These are phyloP conservation scores for Rosa chinensis DNA, from an alignment of 306 rosid genomes.

Conservation along the genomic window DNA sequence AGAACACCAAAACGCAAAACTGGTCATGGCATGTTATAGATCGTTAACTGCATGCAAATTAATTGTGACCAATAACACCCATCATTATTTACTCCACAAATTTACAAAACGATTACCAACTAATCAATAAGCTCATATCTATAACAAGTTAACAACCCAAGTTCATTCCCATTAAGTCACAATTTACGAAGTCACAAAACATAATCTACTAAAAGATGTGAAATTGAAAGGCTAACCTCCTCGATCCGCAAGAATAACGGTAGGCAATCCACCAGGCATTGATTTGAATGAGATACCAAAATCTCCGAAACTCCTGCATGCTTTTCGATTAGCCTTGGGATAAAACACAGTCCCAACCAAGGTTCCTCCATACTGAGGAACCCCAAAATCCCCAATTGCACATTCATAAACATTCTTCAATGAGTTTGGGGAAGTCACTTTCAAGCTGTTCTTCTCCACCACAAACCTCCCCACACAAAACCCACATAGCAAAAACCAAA, in stretches of 20 bases:
- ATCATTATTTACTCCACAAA: neutral
- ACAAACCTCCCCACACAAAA: slow-evolving; percentile 69
- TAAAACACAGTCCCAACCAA: slow-evolving; percentile 69
- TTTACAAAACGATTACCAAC: neutral
- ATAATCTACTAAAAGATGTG: neutral
- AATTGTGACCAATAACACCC: neutral
- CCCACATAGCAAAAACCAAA: slow-evolving; percentile 55
- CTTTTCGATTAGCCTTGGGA: slow-evolving; percentile 75
- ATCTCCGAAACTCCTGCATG: slow-evolving; percentile 60
- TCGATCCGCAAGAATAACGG: slow-evolving; percentile 78
- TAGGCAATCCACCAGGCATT: slow-evolving; percentile 70
- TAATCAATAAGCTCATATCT: neutral
- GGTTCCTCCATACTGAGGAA: slow-evolving; percentile 90
- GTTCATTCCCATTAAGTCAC: too few species aligned
- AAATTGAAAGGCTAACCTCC: slow-evolving; percentile 55
- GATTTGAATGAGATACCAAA: slow-evolving; percentile 55
- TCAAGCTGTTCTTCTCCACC: slow-evolving; percentile 94
- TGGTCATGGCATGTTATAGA: neutral
- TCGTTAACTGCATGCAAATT: neutral
- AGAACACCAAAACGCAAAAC: neutral
- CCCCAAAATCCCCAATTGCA: slow-evolving; percentile 96
- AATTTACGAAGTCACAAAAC: neutral
- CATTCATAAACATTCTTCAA: slow-evolving; percentile 71
- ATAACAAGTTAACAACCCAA: neutral
- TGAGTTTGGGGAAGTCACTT: slow-evolving; percentile 57